A percentile compares a stretch with the other conserved stretches of the same genome.
Evolutionary conservation across 495 filamentous ascomycete species (phyloP).

Genomic region (Neurospora sp.): DNA sequence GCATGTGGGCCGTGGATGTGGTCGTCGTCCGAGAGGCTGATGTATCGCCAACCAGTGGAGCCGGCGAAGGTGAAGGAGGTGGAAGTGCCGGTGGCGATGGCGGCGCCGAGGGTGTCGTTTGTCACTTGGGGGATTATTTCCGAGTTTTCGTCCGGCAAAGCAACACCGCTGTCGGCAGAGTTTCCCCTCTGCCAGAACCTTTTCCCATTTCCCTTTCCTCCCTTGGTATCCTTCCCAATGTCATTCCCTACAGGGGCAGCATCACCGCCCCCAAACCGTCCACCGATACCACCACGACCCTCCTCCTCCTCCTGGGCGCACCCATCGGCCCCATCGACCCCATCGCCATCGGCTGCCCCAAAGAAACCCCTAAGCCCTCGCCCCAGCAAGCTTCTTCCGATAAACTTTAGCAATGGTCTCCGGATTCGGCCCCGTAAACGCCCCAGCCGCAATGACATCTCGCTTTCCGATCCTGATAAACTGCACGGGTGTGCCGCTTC

Average conservation of each 20-base stretch:
- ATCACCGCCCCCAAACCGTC: not conserved
- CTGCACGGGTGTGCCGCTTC: conserved; percentile 3
- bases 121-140: not conserved
- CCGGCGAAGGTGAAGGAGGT: not conserved
- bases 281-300: not conserved
- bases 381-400: conserved; percentile 22
- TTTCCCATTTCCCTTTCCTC: not conserved
- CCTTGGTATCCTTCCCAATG: not conserved
- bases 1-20: not conserved
- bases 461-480: conserved; percentile 19
- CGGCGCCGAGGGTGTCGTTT: not conserved
- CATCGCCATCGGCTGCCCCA: not conserved
- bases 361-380: not conserved
- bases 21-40: not conserved
- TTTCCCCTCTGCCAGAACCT: not conserved
- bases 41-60: not conserved
- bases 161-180: not conserved
- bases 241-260: not conserved
- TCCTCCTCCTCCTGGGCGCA: not conserved
- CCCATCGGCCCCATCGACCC: not conserved
- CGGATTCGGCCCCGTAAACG: conserved; percentile 18
- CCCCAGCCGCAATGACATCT: conserved; percentile 23
- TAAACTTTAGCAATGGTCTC: conserved; percentile 24
- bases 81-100: not conserved
- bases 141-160: not conserved